phyloP scores from a whole-genome alignment of 2,329 filamentous ascomycete species.

The Fusarium sp. region DNA sequence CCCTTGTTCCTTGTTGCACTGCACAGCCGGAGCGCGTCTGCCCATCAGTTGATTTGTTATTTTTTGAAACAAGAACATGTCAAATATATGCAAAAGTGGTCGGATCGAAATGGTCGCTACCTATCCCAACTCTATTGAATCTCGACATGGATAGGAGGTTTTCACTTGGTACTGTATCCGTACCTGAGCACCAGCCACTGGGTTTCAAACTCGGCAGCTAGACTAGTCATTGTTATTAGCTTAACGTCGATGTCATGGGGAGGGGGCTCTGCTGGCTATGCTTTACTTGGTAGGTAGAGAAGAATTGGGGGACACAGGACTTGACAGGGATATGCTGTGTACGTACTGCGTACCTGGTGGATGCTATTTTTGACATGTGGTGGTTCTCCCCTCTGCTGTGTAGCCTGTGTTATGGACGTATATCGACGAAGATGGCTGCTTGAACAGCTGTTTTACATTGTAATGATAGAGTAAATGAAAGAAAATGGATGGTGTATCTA shows the following conservation, averaged over 20 bases:
- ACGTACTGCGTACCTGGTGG: neutral
- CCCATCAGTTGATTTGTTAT: no score
- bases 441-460: no score
- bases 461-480: no score
- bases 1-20: conserved; percentile 26
- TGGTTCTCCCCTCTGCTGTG: no score
- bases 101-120: conserved; percentile 11
- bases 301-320: neutral
- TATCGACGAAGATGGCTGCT: no score
- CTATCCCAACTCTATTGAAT: neutral
- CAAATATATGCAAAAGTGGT: conserved; percentile 8
- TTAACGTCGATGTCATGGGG: no score
- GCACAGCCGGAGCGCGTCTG: neutral
- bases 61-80: neutral
- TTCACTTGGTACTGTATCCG: no score
- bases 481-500: no score
- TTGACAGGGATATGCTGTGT: neutral
- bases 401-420: no score
- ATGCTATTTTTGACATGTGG: neutral
- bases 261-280: no score
- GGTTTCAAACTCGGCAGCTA: neutral
- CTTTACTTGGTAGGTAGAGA: no score
- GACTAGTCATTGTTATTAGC: neutral
- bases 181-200: neutral
- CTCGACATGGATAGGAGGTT: neutral